These are phyloP conservation scores for Penicillium sp. DNA, from an alignment of 2,329 filamentous ascomycete genomes.

Conservation along the genomic window DNA sequence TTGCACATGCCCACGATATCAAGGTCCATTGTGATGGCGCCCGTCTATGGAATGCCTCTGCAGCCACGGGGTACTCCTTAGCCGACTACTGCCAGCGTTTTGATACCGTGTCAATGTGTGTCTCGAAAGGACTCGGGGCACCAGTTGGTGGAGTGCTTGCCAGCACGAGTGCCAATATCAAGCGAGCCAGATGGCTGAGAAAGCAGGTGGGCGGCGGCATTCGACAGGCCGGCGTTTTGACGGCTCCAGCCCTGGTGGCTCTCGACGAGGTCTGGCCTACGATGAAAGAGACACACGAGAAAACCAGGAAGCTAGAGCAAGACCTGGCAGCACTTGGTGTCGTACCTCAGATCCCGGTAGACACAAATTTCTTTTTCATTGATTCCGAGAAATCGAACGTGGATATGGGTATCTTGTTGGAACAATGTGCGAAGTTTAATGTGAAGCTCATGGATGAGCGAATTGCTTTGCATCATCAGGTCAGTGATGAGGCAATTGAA, in stretches of 20 bases:
- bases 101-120: slow-evolving; percentile 36
- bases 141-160: slow-evolving; percentile 37
- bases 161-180: slow-evolving; percentile 29
- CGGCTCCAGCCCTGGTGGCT: slow-evolving; percentile 25
- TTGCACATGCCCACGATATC: slow-evolving; percentile 21
- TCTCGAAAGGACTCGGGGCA: slow-evolving; percentile 37
- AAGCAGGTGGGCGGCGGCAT: slow-evolving; percentile 38
- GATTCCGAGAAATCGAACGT: slow-evolving; percentile 22
- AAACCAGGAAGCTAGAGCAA: slow-evolving; percentile 21
- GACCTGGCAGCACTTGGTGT: slow-evolving; percentile 46
- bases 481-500: slow-evolving; percentile 37
- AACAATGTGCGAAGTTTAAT: slow-evolving; percentile 25
- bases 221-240: slow-evolving; percentile 29
- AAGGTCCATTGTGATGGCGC: slow-evolving; percentile 36
- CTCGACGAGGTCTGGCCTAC: slow-evolving; percentile 27
- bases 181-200: slow-evolving; percentile 32
- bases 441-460: slow-evolving; percentile 30
- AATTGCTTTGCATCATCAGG: slow-evolving; percentile 32
- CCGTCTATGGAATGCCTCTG: slow-evolving; percentile 32
- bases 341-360: slow-evolving; percentile 46
- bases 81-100: slow-evolving; percentile 35
- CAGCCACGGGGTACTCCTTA: slow-evolving; percentile 26
- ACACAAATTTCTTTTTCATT: slow-evolving; percentile 32
- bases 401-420: slow-evolving; percentile 27
- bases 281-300: slow-evolving; percentile 26